A percentile compares a stretch with the other conserved stretches of the same genome.
phyloP scores from a whole-genome alignment of 2,329 filamentous ascomycete genomes.

The Sporothrix sp. region DNA sequence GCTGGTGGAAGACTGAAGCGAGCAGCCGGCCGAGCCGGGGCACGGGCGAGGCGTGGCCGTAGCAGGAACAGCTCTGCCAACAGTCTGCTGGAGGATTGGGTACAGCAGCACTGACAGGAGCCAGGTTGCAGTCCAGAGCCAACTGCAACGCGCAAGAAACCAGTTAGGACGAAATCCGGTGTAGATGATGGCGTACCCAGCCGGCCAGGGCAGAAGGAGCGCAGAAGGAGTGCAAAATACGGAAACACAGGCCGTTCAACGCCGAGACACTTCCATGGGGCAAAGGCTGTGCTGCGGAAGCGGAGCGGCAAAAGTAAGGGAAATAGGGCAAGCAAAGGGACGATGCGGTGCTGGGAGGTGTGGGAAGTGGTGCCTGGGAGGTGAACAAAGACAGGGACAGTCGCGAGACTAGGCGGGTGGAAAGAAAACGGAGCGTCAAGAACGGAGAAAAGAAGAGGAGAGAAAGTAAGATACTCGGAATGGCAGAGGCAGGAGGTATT shows the following conservation, averaged over 20 bases:
- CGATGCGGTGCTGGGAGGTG: background rate
- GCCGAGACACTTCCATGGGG: background rate
- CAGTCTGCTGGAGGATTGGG: too few relatives aligned
- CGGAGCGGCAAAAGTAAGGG: background rate
- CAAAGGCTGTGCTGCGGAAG: conserved; percentile 3
- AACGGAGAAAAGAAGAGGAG: background rate
- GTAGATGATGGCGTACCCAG: too few relatives aligned
- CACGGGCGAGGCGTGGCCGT: background rate
- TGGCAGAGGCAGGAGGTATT: background rate
- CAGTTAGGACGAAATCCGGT: background rate
- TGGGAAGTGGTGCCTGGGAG: background rate
- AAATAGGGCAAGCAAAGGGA: background rate
- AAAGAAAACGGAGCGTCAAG: background rate
- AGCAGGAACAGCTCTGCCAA: background rate
- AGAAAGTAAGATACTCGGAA: background rate
- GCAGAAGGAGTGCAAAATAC: too few relatives aligned
- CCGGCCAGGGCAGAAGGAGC: background rate
- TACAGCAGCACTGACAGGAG: too few relatives aligned
- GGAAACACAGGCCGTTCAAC: too few relatives aligned
- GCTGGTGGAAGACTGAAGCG: too few relatives aligned
- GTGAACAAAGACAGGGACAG: background rate
- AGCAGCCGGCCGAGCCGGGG: conserved; percentile 1
- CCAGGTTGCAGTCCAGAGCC: too few relatives aligned
- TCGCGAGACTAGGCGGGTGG: background rate
- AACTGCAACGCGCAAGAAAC: too few relatives aligned